These are phyloP conservation scores for Penicillium desertorum DNA, from an alignment of 495 filamentous ascomycete genomes.

Conservation along the genomic window DNA sequence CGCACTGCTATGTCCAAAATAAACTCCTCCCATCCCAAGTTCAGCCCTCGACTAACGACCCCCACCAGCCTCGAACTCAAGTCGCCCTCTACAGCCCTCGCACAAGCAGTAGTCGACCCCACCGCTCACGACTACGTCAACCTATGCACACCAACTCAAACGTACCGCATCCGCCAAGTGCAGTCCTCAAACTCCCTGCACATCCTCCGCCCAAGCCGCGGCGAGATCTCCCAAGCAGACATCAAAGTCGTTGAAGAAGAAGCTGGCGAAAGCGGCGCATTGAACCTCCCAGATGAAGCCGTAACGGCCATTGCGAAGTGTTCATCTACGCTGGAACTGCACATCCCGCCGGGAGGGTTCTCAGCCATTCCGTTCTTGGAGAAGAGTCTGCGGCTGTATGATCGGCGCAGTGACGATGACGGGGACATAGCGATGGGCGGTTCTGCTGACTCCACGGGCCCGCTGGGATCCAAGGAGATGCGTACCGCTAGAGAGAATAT, in stretches of 20 bases:
- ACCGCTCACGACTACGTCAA: constrained; percentile 62
- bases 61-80: constrained; percentile 68
- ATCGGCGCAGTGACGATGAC: constrained; percentile 25
- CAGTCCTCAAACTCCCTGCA: constrained; percentile 88
- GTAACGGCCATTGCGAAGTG: constrained; percentile 67
- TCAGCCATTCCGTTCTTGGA: constrained; percentile 37
- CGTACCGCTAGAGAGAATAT: constrained; percentile 27
- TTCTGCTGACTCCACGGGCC: not conserved
- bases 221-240: constrained; percentile 28
- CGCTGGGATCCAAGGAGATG: constrained; percentile 4
- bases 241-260: constrained; percentile 34
- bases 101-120: constrained; percentile 25
- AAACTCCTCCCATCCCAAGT: not conserved
- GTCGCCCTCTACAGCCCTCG: constrained; percentile 38
- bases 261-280: constrained; percentile 23
- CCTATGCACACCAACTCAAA: constrained; percentile 66
- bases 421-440: constrained; percentile 22
- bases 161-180: constrained; percentile 82
- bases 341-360: constrained; percentile 35
- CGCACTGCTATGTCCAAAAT: not conserved
- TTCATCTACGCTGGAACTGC: constrained; percentile 70
- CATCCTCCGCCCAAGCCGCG: constrained; percentile 57
- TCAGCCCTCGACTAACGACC: not conserved
- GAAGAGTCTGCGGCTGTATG: constrained; percentile 38
- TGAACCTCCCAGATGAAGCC: constrained; percentile 38